Evolutionary conservation across 2,329 filamentous ascomycete genomes (phyloP).

Genomic region (Monosporascus cannonballus): DNA sequence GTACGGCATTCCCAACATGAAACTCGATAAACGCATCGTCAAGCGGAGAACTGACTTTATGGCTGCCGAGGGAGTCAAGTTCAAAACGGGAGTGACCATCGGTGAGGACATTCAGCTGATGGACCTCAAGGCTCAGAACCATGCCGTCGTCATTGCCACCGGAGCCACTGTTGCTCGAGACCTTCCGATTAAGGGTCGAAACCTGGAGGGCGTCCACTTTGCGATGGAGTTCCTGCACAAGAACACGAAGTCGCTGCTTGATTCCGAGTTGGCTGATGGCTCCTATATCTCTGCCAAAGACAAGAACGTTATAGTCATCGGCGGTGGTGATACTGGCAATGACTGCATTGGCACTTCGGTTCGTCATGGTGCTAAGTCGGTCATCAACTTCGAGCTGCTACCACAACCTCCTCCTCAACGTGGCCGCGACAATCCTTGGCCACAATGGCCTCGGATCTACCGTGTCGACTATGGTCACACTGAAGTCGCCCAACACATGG

Average conservation of each 20-base stretch:
- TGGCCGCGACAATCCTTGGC: slow-evolving; percentile 93
- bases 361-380: slow-evolving; percentile 89
- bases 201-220: slow-evolving; percentile 85
- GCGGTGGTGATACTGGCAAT: slow-evolving; percentile 95
- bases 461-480: slow-evolving; percentile 97
- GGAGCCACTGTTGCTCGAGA: slow-evolving; percentile 92
- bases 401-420: slow-evolving; percentile 89
- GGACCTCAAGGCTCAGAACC: slow-evolving; percentile 66
- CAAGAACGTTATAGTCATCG: slow-evolving; percentile 94
- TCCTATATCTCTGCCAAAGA: slow-evolving; percentile 91
- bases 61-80: slow-evolving; percentile 79
- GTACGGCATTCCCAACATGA: slow-evolving; percentile 99
- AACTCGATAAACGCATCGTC: slow-evolving; percentile 95
- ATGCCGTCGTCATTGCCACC: slow-evolving; percentile 86
- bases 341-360: slow-evolving; percentile 97
- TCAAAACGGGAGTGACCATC: slow-evolving; percentile 71
- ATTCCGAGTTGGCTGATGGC: slow-evolving; percentile 78
- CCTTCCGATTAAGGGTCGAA: slow-evolving; percentile 82
- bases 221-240: slow-evolving; percentile 97
- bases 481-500: slow-evolving; percentile 93
- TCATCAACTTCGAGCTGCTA: slow-evolving; percentile 93
- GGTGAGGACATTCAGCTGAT: slow-evolving; percentile 69
- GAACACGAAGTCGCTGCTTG: slow-evolving; percentile 95
- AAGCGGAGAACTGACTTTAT: slow-evolving; percentile 95
- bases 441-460: slow-evolving; percentile 96